Base-by-base conservation (phyloP, 1,284 basidiomycete species). In the Pseudozyma flocculosa region DNA sequence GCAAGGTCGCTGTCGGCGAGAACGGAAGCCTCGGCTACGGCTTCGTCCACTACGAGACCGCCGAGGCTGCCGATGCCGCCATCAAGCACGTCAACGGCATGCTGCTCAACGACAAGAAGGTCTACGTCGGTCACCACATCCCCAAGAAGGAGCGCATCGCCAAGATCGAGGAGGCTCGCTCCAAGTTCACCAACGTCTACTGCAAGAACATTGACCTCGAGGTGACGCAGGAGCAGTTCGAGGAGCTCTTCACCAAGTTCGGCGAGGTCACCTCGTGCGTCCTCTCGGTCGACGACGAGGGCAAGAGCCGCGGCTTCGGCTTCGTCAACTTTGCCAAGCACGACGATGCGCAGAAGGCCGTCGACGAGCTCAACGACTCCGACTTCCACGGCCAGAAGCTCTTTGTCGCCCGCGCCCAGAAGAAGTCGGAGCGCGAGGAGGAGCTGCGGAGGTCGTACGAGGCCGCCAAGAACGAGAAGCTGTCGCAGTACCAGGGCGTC, bases 11-110 rank as follows among this genome's bases (percentile, higher is more conserved):
- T 59, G 50, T 66, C 47, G 70, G 67, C 60, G 75, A 78, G 49
- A 53, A 54, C 34, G 75, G 75, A 51, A 68, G 64, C 45, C 71
- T 76, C 44, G 75, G 75, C 40, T 99, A 97, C 79, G 95, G 94
- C 49, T 98, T 94, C 80, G 94, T 98, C 57, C 95, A 98, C 82
- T 99, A 98, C 81, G 93, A 97, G 82, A 95, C 92, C 61, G 89
- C 88, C 53, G 95, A 98, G 82, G 90, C 94, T 40, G 93, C 94
- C 60, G 90, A 95, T 29, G 67, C 65, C 26, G 88, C 86, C 54
- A 98, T 99, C 85, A 90, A 95, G 82, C 89, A 92, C 60, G 95
- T 98, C 79, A 96, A 99, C 80, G 93, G 94, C 68, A 99, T 99
- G 95, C 82, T 98, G 60, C 83, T 99, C 78, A 98, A 98, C 82